Evolutionary conservation across 805 yeast genomes (phyloP).

Genomic region (Candida ascalaphidarum): DNA sequence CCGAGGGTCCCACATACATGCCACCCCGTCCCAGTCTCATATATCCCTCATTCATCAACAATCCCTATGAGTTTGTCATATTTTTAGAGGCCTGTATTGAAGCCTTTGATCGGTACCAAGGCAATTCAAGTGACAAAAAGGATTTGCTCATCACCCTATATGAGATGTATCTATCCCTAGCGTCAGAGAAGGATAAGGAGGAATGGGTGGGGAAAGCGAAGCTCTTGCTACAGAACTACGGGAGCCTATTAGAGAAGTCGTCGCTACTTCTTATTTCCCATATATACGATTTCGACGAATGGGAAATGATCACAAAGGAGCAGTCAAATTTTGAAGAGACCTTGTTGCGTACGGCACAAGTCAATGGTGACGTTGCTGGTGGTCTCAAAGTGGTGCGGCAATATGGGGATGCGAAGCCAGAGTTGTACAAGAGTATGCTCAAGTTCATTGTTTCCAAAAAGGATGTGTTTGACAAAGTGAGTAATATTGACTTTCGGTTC

Average conservation of each 20-base stretch:
- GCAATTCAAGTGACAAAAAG: slow-evolving; percentile 56
- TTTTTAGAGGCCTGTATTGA: slow-evolving; percentile 88
- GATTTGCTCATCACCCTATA: slow-evolving; percentile 72
- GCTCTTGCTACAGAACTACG: slow-evolving; percentile 37
- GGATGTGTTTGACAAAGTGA: slow-evolving; percentile 41
- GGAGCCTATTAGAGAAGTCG: slow-evolving; percentile 45
- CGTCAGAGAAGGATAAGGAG: slow-evolving; percentile 21
- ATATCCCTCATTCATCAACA: slow-evolving; percentile 78
- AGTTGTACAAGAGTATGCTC: slow-evolving; percentile 57
- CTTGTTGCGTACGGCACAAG: slow-evolving; percentile 56
- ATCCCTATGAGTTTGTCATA: slow-evolving; percentile 81
- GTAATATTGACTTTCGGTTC: slow-evolving; percentile 37
- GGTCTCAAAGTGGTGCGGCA: slow-evolving; percentile 50
- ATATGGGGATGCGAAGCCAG: slow-evolving; percentile 56
- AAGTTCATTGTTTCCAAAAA: slow-evolving; percentile 52
- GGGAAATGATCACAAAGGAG: slow-evolving; percentile 33
- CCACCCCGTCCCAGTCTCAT: slow-evolving; percentile 89
- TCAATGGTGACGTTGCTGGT: slow-evolving; percentile 46
- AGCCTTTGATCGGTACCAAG: slow-evolving; percentile 69
- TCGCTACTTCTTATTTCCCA: slow-evolving; percentile 50
- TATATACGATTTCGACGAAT: slow-evolving; percentile 44
- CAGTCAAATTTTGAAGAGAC: slow-evolving; percentile 46
- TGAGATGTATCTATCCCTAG: slow-evolving; percentile 68
- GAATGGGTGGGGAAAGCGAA: slow-evolving; percentile 66
- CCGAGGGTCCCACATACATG: slow-evolving; percentile 64